These are phyloP conservation scores for Suillus brevipes DNA, from an alignment of 768 basidiomycete genomes.

Conservation along the genomic window DNA sequence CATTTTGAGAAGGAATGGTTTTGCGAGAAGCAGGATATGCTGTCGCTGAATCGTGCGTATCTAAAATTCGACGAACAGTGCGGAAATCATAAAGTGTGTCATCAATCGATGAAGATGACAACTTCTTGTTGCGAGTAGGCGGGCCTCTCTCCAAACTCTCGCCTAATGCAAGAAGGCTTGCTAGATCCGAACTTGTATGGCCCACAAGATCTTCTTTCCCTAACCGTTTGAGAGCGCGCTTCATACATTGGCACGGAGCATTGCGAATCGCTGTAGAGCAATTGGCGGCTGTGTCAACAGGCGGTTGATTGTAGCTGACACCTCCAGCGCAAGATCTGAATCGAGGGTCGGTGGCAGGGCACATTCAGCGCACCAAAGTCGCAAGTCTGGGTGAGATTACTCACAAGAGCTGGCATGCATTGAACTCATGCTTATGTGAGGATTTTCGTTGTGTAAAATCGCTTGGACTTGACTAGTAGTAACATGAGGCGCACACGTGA, in stretches of 20 bases:
- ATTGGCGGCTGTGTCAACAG: not conserved
- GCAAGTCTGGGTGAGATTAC: not conserved
- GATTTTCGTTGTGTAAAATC: not conserved
- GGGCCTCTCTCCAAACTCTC: not conserved
- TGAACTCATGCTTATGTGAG: not conserved
- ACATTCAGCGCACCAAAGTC: not conserved
- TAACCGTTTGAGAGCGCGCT: not conserved
- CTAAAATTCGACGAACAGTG: not conserved
- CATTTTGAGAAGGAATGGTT: not conserved
- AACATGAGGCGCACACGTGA: not conserved
- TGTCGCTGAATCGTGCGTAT: not conserved
- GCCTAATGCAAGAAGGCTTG: not conserved
- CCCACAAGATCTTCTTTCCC: not conserved
- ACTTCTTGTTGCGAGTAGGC: not conserved
- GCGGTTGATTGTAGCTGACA: not conserved
- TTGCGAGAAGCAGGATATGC: not conserved
- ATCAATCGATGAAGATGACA: not conserved
- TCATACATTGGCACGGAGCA: not conserved
- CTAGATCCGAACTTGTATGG: not conserved
- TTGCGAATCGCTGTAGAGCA: not conserved
- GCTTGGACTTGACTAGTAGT: not conserved
- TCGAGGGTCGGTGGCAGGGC: not conserved
- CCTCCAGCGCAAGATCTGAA: not conserved
- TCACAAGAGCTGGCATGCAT: not conserved
- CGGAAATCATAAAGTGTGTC: not conserved